Conservation (phyloP, 2,329 filamentous ascomycete species). For the Verticillium alfalfae region DNA sequence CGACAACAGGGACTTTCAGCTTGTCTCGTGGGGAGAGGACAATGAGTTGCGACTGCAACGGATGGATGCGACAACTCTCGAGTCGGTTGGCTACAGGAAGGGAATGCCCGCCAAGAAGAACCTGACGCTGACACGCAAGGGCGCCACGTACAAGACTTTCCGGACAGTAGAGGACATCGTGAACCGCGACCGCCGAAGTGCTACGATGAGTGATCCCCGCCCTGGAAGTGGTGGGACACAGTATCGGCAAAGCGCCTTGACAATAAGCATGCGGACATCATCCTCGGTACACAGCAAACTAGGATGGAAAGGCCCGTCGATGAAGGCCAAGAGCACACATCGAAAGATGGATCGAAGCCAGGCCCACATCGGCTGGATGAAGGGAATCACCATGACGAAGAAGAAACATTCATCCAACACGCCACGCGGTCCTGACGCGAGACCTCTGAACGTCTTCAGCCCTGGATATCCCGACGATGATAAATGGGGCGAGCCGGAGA, state of each 20-base stretch:
- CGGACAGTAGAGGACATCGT: constrained; percentile 61
- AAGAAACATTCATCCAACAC: constrained; percentile 38
- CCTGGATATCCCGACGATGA: constrained; percentile 46
- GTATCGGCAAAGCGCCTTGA: constrained; percentile 36
- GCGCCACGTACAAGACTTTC: constrained; percentile 81
- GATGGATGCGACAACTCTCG: constrained; percentile 58
- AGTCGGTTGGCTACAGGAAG: constrained; percentile 67
- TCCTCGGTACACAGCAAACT: constrained; percentile 27
- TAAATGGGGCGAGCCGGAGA: constrained; percentile 57
- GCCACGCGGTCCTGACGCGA: constrained; percentile 37
- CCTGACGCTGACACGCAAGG: constrained; percentile 72
- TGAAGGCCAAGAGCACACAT: constrained; percentile 47
- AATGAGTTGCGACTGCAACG: constrained; percentile 75
- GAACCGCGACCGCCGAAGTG: constrained; percentile 50
- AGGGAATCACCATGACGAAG: constrained; percentile 60
- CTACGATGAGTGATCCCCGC: constrained; percentile 58
- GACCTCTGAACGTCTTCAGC: constrained; percentile 46
- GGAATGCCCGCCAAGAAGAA: constrained; percentile 59
- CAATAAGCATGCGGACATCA: constrained; percentile 37
- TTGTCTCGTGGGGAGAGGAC: constrained; percentile 90
- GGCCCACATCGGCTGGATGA: constrained; percentile 64
- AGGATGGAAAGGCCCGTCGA: constrained; percentile 50
- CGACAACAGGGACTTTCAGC: constrained; percentile 83
- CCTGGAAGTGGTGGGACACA: constrained; percentile 36
- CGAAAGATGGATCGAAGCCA: constrained; percentile 40